These are phyloP conservation scores for Dioscorea dumetorum DNA, from an alignment of 106 monocot species.

Conservation along the genomic window DNA sequence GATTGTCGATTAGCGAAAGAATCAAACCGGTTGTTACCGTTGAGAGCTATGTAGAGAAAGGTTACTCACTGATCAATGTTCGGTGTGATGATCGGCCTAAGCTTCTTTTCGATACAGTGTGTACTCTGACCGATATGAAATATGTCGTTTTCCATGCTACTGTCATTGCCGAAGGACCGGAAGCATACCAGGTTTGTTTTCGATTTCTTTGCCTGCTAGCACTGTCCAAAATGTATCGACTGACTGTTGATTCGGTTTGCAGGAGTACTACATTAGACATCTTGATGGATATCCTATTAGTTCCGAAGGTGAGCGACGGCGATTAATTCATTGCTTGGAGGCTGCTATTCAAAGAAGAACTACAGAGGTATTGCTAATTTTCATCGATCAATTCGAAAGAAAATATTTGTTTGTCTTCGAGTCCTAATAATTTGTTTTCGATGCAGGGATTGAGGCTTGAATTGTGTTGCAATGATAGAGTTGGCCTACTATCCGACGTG, in stretches of 20 bases:
- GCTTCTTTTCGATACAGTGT: slow-evolving; percentile 88
- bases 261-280: slow-evolving; percentile 90
- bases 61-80: slow-evolving; percentile 81
- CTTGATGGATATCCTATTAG: slow-evolving; percentile 73
- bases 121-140: slow-evolving; percentile 93
- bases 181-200: slow-evolving; percentile 80
- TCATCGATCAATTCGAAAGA: not conserved
- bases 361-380: slow-evolving; percentile 45
- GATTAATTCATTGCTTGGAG: slow-evolving; percentile 85
- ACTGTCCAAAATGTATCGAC: not conserved
- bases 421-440: too few species aligned
- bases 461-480: slow-evolving; percentile 74
- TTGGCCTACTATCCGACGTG: slow-evolving; percentile 82
- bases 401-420: not conserved
- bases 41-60: slow-evolving; percentile 68
- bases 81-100: slow-evolving; percentile 83
- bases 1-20: slow-evolving; percentile 19
- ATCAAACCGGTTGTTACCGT: slow-evolving; percentile 52
- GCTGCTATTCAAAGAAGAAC: slow-evolving; percentile 93
- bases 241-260: slow-evolving; percentile 8
- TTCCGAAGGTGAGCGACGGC: slow-evolving; percentile 76
- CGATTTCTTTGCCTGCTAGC: not conserved
- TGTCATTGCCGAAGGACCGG: slow-evolving; percentile 41
- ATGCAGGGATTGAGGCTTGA: slow-evolving; percentile 79
- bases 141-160: slow-evolving; percentile 97